Conservation (phyloP, 192 early-diverging fungal genomes). For the Pecoramyces ruminantium region DNA sequence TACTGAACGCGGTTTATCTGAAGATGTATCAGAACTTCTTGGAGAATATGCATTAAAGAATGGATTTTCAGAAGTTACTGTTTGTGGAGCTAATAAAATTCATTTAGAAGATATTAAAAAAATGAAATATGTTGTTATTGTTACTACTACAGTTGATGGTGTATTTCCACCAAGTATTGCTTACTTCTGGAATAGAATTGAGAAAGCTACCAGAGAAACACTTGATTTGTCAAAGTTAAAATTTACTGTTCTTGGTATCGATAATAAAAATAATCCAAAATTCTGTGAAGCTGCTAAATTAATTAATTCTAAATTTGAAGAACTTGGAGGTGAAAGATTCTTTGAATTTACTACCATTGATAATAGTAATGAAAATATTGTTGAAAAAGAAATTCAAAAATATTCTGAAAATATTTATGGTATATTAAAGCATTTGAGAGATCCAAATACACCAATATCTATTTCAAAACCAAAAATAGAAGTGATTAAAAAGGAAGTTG, state of each 20-base stretch:
- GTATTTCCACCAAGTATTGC: slow-evolving; percentile 84
- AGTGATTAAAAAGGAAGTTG: background rate
- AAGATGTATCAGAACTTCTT: background rate
- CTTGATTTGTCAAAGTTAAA: slow-evolving; percentile 44
- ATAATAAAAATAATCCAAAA: slow-evolving; percentile 34
- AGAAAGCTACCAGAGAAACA: slow-evolving; percentile 26
- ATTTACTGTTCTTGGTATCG: slow-evolving; percentile 74
- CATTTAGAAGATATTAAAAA: slow-evolving; percentile 52
- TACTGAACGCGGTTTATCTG: background rate
- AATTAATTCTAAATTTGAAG: background rate
- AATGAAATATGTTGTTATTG: slow-evolving; percentile 63
- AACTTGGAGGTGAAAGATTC: background rate
- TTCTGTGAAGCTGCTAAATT: background rate
- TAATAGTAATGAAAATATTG: background rate
- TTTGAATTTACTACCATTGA: background rate
- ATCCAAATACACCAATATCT: background rate
- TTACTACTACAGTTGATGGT: slow-evolving; percentile 84
- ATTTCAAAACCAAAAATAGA: background rate
- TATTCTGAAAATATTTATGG: background rate
- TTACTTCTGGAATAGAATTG: slow-evolving; percentile 74
- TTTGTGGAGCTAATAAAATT: background rate
- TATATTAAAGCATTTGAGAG: background rate
- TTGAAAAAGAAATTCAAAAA: background rate
- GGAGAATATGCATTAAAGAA: background rate
- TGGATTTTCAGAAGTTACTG: background rate